phyloP scores from a whole-genome alignment of 2,329 filamentous ascomycete genomes.

The Aureobasidium lini region DNA sequence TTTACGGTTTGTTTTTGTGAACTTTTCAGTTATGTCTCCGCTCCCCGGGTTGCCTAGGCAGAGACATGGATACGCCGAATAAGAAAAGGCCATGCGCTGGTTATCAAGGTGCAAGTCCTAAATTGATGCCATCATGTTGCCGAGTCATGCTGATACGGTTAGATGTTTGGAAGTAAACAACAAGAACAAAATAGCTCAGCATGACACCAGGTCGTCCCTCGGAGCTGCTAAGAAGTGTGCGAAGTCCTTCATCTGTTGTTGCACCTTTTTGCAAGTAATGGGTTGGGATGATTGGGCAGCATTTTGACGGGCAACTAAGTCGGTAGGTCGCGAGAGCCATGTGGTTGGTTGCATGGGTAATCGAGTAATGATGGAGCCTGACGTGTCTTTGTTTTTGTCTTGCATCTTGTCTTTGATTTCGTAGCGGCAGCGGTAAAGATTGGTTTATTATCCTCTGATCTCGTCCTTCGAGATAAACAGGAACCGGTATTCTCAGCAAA shows the following conservation, averaged over 20 bases:
- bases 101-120: background rate
- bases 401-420: background rate
- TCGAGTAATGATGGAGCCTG: slow-evolving; percentile 1
- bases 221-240: too few species aligned
- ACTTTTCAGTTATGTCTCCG: too few species aligned
- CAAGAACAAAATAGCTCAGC: background rate
- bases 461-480: background rate
- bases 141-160: background rate
- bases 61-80: too few species aligned
- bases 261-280: background rate
- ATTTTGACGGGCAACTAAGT: too few species aligned
- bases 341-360: background rate
- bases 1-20: too few species aligned
- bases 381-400: slow-evolving; percentile 10
- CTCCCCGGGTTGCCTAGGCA: too few species aligned
- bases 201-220: too few species aligned
- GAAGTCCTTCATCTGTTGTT: background rate
- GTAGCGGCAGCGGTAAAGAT: background rate
- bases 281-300: background rate
- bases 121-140: slow-evolving; percentile 5
- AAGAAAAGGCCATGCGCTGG: too few species aligned
- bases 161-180: background rate
- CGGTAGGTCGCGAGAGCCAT: background rate
- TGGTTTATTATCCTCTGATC: background rate
- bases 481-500: background rate